phyloP scores from a whole-genome alignment of 1,284 basidiomycete genomes.

The Boletus sp. region DNA sequence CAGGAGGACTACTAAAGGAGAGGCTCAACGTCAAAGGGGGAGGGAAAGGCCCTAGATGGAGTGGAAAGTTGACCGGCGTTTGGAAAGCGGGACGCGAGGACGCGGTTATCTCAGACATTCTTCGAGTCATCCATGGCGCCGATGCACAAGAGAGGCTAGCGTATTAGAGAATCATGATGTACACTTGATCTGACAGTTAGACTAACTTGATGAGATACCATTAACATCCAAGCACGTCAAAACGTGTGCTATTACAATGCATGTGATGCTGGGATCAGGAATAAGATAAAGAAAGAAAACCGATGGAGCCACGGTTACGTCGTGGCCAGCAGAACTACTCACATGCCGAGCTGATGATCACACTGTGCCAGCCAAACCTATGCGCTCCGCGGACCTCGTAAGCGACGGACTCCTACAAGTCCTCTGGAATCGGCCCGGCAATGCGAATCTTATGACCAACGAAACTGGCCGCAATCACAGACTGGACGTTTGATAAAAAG shows the following conservation, averaged over 20 bases:
- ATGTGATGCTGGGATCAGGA: too few relatives aligned
- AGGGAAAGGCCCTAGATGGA: constrained; percentile 67
- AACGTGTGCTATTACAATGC: background rate
- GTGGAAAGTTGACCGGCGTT: constrained; percentile 62
- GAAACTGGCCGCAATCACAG: too few relatives aligned
- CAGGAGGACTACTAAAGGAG: constrained; percentile 60
- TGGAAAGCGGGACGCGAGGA: constrained; percentile 54
- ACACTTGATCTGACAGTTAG: background rate
- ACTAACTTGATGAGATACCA: background rate
- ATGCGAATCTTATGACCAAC: background rate
- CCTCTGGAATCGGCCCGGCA: constrained; percentile 1
- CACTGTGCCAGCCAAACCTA: too few relatives aligned
- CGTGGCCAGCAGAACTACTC: too few relatives aligned
- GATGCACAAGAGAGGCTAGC: background rate
- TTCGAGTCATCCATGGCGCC: constrained; percentile 35
- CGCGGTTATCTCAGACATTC: constrained; percentile 44
- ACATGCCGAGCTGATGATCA: too few relatives aligned
- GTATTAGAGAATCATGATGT: background rate
- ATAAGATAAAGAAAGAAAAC: too few relatives aligned
- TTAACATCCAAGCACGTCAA: background rate
- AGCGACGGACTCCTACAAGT: too few relatives aligned
- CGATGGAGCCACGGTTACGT: too few relatives aligned
- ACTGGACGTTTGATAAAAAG: background rate
- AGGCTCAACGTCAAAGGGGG: constrained; percentile 65
- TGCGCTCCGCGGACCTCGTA: too few relatives aligned